Base-by-base conservation (phyloP, 2,329 filamentous ascomycete species). In the Aspergillus sp. region DNA sequence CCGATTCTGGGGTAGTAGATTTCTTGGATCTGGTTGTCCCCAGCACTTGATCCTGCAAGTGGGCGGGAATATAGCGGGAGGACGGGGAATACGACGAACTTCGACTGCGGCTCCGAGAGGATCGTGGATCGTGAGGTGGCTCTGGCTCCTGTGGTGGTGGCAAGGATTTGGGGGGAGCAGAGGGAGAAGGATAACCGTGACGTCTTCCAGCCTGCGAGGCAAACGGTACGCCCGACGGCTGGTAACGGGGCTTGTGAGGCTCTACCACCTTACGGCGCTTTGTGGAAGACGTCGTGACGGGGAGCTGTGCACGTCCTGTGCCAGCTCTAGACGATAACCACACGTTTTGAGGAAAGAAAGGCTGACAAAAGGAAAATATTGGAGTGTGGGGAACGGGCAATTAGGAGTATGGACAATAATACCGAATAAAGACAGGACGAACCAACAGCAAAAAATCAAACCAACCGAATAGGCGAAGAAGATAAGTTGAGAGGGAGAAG, bases 31-130 rank as follows among this genome's bases (percentile, higher is more conserved):
- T 52, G 41, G 58, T 52, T 40, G 58, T 52, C 48, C 60, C 63
- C 34, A 65, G 60, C 45, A 76, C 69, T 60, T 77, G 75, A 62
- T 73, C 70, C 60, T 77, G 75, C 47, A 80, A 65, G 62, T 80
- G 77, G 45, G 76, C 73, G 50, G 77, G 77, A 46, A 80, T 69
- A 60, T 74, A 78, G 49, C 74, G 70, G 39, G 71, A 60, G 43
- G 63, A 60, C 46, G 57, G 57, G 30, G 65, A 63, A 35, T 53
- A 48, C 41, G 64, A 63, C 38, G 60, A 57, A 48, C 54, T 57
- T 45, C 53, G 54, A 47, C 54, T 58, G 49, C 57, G 58, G 44
- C 51, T 52, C 26, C 54, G 54, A 47, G 50, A 54, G 29, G 59
- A 59, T 29, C 53, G 42, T 29, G 49, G 55, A 49, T n/a, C 8